phyloP scores from a whole-genome alignment of 1,284 basidiomycete genomes.

The Cutaneotrichosporon spelunceum region DNA sequence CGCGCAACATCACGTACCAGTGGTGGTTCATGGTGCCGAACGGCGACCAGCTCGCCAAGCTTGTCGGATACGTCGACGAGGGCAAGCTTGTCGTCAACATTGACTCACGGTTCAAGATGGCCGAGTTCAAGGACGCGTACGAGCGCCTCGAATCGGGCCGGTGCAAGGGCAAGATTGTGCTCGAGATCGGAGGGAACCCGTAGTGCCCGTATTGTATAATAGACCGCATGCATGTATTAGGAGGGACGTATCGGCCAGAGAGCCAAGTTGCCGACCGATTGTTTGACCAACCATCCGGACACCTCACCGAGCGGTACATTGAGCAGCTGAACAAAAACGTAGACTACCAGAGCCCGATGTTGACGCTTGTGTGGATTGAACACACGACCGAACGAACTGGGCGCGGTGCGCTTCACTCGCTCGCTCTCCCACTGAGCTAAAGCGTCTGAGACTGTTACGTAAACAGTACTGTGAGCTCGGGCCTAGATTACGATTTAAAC shows the following conservation, averaged over 20 bases:
- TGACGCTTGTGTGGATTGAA: conserved; percentile 5
- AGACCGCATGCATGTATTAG: too few relatives aligned
- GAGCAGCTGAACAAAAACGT: not conserved
- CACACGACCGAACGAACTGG: conserved; percentile 4
- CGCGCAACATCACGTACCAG: conserved; percentile 16
- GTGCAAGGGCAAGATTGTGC: conserved; percentile 27
- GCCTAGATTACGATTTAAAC: too few relatives aligned
- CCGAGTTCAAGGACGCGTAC: conserved; percentile 19
- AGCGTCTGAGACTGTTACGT: conserved; percentile 1
- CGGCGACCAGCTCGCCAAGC: conserved; percentile 18
- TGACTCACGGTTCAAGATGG: conserved; percentile 16
- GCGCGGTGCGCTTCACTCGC: not conserved
- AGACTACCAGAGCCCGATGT: not conserved
- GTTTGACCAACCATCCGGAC: too few relatives aligned
- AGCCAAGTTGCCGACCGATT: too few relatives aligned
- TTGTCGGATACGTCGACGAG: conserved; percentile 13
- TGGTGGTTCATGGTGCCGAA: conserved; percentile 26
- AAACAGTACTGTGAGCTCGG: not conserved
- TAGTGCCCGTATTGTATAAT: not conserved
- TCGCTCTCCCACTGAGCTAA: conserved; percentile 5
- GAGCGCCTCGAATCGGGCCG: conserved; percentile 21
- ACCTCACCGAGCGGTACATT: too few relatives aligned
- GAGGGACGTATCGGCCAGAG: too few relatives aligned
- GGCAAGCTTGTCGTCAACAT: conserved; percentile 21
- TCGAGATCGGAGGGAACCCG: not conserved